phyloP scores from a whole-genome alignment of 73 alveolate genomes.

The Paramecium octaurelia region DNA sequence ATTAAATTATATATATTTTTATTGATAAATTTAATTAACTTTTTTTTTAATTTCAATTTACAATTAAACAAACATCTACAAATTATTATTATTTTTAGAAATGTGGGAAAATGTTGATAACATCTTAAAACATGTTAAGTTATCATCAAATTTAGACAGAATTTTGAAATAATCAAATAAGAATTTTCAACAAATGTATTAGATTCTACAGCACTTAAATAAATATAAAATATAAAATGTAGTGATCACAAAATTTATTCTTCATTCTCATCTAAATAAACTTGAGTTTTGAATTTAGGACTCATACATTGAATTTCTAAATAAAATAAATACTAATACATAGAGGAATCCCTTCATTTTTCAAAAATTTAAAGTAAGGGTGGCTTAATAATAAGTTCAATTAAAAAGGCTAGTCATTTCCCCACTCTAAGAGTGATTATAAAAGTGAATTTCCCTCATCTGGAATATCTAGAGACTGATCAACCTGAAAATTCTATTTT shows the following conservation, averaged over 20 bases:
- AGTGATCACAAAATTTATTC: neutral
- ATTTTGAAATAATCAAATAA: conserved; percentile 61
- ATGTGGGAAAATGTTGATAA: too few species aligned
- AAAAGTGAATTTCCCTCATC: neutral
- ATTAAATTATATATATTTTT: too few species aligned
- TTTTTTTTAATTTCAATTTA: too few species aligned
- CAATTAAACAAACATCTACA: too few species aligned
- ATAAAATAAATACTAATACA: neutral
- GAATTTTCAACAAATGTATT: neutral
- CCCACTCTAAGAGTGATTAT: neutral
- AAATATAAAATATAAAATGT: neutral
- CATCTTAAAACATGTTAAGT: too few species aligned
- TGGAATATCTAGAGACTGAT: neutral
- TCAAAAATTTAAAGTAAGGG: neutral
- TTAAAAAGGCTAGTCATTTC: neutral
- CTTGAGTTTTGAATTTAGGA: neutral
- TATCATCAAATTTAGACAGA: too few species aligned
- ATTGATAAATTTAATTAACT: too few species aligned
- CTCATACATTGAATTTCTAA: neutral
- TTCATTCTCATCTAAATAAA: neutral
- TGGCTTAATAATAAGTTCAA: neutral
- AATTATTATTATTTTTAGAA: too few species aligned
- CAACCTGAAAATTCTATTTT: neutral
- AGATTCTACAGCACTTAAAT: neutral
- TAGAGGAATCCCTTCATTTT: neutral